Evolutionary conservation across 306 rosid species (phyloP).

Genomic region (Dalbergia oliveri): DNA sequence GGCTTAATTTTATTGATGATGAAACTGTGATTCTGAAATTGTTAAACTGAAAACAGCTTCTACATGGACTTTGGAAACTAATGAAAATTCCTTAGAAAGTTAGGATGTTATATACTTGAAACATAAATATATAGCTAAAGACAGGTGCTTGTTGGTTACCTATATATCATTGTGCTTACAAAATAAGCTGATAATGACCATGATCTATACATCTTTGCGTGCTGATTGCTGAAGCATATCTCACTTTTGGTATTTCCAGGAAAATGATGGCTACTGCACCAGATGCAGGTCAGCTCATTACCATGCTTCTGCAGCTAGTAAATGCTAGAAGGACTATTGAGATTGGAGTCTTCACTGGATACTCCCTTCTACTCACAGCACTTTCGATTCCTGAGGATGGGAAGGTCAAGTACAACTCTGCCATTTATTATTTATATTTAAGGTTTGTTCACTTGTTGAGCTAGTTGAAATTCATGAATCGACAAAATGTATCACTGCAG

Average conservation of each 20-base stretch:
- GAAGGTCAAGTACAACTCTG: neutral
- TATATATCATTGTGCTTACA: no score
- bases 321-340: neutral
- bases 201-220: neutral
- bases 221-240: neutral
- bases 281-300: neutral
- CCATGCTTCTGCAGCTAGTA: neutral
- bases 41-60: neutral
- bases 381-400: conserved; percentile 1
- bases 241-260: neutral
- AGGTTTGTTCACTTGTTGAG: neutral
- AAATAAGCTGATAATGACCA: neutral
- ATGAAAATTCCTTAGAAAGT: neutral
- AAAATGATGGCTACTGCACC: neutral
- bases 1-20: neutral
- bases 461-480: neutral
- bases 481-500: neutral
- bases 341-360: conserved; percentile 2
- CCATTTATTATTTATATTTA: neutral
- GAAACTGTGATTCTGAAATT: neutral
- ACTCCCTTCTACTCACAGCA: neutral
- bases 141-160: no score
- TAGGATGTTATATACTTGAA: no score
- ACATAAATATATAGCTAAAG: no score
- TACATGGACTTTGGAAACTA: neutral